These are phyloP conservation scores for Amylocystis lapponica DNA, from an alignment of 768 basidiomycete genomes.

Conservation along the genomic window DNA sequence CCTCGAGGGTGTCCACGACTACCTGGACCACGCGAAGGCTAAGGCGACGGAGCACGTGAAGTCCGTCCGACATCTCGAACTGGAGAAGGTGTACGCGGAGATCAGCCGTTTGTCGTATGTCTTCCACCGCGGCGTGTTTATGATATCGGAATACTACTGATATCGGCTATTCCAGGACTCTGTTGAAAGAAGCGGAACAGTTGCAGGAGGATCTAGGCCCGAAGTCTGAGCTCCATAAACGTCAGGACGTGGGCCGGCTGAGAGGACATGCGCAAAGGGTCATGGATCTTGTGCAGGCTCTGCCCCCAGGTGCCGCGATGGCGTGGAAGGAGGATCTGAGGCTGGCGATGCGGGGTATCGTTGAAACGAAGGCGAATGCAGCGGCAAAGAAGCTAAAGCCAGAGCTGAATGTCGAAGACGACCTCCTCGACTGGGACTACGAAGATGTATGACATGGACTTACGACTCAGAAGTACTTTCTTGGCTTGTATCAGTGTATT, in stretches of 20 bases:
- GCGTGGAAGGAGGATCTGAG: conserved; percentile 17
- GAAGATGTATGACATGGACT: not conserved
- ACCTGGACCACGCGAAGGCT: conserved; percentile 25
- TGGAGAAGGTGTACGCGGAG: conserved; percentile 4
- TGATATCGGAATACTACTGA: not conserved
- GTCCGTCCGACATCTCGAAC: conserved; percentile 21
- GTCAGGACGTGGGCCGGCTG: conserved; percentile 20
- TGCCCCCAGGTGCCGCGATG: conserved; percentile 1
- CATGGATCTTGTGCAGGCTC: conserved; percentile 23
- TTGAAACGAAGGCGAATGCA: not conserved
- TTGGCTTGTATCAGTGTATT: too few relatives aligned
- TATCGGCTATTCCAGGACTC: conserved; percentile 21
- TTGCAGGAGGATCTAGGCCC: conserved; percentile 30
- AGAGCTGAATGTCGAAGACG: not conserved
- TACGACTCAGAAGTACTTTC: too few relatives aligned
- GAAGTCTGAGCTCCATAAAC: conserved; percentile 23
- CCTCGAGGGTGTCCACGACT: conserved; percentile 28
- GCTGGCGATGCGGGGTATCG: conserved; percentile 30
- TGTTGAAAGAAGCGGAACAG: conserved; percentile 20
- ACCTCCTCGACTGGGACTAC: not conserved
- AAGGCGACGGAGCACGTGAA: conserved; percentile 25
- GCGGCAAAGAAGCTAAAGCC: not conserved
- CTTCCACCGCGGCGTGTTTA: too few relatives aligned
- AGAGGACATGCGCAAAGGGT: conserved; percentile 23
- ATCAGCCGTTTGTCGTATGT: conserved; percentile 30